Conservation (phyloP, 1,284 basidiomycete species). For the Inonotus obliquus region DNA sequence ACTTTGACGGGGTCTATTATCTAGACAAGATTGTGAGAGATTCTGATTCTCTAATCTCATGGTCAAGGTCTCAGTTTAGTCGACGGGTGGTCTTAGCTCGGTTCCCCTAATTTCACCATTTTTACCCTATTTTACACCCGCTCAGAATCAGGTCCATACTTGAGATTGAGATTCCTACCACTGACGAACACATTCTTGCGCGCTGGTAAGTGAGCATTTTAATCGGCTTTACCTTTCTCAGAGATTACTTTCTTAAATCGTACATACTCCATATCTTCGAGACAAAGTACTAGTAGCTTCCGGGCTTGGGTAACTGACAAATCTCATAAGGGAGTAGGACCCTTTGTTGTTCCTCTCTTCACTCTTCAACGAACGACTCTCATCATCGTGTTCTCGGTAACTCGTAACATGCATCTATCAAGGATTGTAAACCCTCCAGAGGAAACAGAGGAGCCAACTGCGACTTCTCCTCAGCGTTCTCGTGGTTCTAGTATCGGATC, state of each 20-base stretch:
- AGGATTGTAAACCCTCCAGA: conserved; percentile 17
- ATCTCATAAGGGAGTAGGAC: neutral
- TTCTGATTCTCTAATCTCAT: no score
- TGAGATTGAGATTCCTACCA: no score
- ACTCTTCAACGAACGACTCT: no score
- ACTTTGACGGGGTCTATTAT: neutral
- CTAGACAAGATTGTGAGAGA: no score
- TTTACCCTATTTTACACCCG: no score
- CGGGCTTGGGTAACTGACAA: neutral
- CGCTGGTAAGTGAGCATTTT: neutral
- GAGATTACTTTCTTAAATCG: neutral
- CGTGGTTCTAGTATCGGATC: neutral
- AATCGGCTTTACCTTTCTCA: neutral
- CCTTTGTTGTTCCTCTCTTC: neutral
- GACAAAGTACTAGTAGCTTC: neutral
- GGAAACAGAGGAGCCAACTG: neutral
- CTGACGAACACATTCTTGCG: no score
- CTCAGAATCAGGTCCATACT: no score
- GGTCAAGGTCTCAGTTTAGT: no score
- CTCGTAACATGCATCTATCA: conserved; percentile 14
- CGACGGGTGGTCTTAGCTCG: no score
- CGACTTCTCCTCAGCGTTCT: neutral
- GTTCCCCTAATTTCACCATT: no score
- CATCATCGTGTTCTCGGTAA: neutral
- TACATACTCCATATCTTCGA: neutral